These are phyloP conservation scores for Fraxinus americana DNA, from an alignment of 257 asterid species.

Conservation along the genomic window DNA sequence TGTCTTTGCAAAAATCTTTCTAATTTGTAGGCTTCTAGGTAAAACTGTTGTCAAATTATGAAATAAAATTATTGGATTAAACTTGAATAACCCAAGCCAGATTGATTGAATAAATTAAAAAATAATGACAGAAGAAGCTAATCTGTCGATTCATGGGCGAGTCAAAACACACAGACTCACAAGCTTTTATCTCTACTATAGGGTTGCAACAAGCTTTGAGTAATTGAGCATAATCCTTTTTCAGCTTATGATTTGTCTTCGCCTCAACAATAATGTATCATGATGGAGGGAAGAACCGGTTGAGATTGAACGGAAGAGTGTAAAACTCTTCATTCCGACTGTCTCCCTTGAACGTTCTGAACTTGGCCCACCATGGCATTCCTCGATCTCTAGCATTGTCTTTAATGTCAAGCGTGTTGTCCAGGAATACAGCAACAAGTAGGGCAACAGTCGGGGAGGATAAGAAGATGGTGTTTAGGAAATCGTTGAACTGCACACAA, in stretches of 20 bases:
- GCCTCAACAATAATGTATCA: constrained; percentile 25
- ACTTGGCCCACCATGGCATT: constrained; percentile 99
- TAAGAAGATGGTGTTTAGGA: constrained; percentile 78
- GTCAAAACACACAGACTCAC: constrained; percentile 19
- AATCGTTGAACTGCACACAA: constrained; percentile 84
- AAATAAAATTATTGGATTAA: constrained; percentile 40
- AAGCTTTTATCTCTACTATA: neutral
- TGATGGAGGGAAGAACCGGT: constrained; percentile 96
- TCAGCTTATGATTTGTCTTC: constrained; percentile 2
- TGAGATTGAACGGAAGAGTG: constrained; percentile 95
- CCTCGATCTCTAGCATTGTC: constrained; percentile 95
- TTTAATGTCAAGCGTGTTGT: constrained; percentile 92
- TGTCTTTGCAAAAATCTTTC: neutral
- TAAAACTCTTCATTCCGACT: constrained; percentile 94
- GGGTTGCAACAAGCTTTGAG: neutral
- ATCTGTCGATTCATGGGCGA: constrained; percentile 43
- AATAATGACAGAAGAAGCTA: constrained; percentile 51
- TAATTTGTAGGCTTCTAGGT: neutral
- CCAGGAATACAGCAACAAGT: constrained; percentile 74
- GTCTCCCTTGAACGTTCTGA: constrained; percentile 90
- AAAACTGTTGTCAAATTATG: neutral
- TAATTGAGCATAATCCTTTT: constrained; percentile 9
- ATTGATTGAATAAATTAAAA: constrained; percentile 41
- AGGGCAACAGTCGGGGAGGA: constrained; percentile 92
- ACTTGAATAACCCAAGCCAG: constrained; percentile 53